Evolutionary conservation across 106 monocot genomes (phyloP).

Genomic region (Triglochin maritima): DNA sequence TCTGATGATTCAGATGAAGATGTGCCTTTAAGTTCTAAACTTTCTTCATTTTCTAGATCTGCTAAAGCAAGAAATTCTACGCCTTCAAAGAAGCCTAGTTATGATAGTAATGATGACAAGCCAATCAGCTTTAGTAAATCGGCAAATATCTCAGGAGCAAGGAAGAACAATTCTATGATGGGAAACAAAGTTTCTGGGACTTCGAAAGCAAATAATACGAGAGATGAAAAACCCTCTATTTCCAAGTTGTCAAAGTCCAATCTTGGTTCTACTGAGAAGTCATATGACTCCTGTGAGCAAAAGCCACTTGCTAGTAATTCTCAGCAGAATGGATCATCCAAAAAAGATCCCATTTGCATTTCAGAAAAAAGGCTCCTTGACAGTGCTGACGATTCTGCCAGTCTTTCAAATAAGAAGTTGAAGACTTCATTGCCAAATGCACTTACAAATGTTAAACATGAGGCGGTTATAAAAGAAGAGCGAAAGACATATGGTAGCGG

Average conservation of each 20-base stretch:
- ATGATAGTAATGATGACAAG: constrained; percentile 20
- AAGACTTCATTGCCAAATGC: constrained; percentile 28
- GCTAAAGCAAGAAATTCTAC: not conserved
- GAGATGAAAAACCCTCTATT: not conserved
- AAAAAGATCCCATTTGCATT: constrained; percentile 5
- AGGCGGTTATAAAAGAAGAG: constrained; percentile 30
- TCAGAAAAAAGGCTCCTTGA: constrained; percentile 18
- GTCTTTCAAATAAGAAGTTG: constrained; percentile 41
- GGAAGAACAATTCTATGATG: constrained; percentile 1
- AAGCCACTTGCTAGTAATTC: constrained; percentile 26
- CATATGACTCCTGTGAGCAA: constrained; percentile 20
- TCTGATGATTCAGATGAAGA: constrained; percentile 9
- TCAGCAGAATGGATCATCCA: constrained; percentile 34
- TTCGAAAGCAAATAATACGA: not conserved
- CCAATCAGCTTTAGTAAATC: constrained; percentile 11
- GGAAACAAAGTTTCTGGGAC: not conserved
- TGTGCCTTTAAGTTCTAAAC: constrained; percentile 1
- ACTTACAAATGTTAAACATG: constrained; percentile 29
- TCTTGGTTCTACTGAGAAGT: constrained; percentile 19
- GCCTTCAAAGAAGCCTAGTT: constrained; percentile 1
- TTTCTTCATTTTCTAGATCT: not conserved
- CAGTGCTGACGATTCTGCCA: constrained; percentile 5
- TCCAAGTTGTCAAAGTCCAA: constrained; percentile 12
- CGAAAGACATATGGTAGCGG: constrained; percentile 17
- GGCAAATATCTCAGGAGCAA: not conserved